Conservation (phyloP, 1,284 basidiomycete genomes). For the Cutaneotrichosporon daszewskae region DNA sequence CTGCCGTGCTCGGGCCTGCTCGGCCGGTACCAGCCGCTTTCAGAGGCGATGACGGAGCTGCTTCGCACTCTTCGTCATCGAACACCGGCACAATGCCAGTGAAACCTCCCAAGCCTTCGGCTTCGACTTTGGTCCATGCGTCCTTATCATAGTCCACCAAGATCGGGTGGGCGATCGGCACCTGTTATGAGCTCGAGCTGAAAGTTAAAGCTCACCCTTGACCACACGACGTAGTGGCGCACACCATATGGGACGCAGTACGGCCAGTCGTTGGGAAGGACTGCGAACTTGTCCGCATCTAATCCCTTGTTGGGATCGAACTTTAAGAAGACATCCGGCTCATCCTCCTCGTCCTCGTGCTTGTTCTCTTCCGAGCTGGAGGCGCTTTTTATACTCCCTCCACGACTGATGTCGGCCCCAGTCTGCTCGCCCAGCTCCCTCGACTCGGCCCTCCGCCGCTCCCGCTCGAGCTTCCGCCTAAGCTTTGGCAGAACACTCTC, state of each 20-base stretch:
- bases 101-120: constrained; percentile 40
- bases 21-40: background rate
- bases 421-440: too few species aligned
- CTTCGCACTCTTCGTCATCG: background rate
- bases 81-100: constrained; percentile 32
- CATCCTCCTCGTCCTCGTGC: constrained; percentile 15
- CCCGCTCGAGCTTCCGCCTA: constrained; percentile 1
- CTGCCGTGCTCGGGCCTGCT: constrained; percentile 1
- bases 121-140: constrained; percentile 37
- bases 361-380: constrained; percentile 1
- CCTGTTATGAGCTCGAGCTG: constrained; percentile 15
- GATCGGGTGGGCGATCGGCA: constrained; percentile 41
- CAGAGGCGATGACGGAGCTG: background rate
- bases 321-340: constrained; percentile 26
- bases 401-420: too few species aligned
- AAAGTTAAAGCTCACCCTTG: constrained; percentile 27
- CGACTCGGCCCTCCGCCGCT: background rate
- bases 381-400: background rate
- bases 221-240: constrained; percentile 44
- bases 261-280: constrained; percentile 47
- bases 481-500: constrained; percentile 10
- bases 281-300: constrained; percentile 35
- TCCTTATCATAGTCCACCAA: constrained; percentile 32
- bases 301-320: constrained; percentile 24
- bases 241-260: constrained; percentile 44